A percentile compares a stretch with the other conserved stretches of the same genome.
Conservation (phyloP, 2,329 filamentous ascomycete genomes). For the Podosphaera xanthii region DNA sequence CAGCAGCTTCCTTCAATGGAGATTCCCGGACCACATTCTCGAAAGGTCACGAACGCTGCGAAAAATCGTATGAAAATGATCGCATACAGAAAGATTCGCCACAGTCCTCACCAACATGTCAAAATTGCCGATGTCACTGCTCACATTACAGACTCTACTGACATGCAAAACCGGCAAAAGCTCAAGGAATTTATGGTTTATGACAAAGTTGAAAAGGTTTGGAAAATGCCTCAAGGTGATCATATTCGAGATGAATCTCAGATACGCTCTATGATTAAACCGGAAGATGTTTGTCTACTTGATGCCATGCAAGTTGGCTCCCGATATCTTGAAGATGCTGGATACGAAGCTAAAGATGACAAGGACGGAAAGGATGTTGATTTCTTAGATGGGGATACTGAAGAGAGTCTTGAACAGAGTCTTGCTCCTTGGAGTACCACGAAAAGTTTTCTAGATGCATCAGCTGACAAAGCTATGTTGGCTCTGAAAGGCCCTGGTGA, state of each 20-base stretch:
- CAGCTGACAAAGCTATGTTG: slow-evolving; percentile 88
- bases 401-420: slow-evolving; percentile 45
- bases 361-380: slow-evolving; percentile 43
- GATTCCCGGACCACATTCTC: slow-evolving; percentile 77
- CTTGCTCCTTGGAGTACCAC: slow-evolving; percentile 92
- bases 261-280: slow-evolving; percentile 73
- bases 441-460: slow-evolving; percentile 88
- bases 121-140: slow-evolving; percentile 69
- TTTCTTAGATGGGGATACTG: slow-evolving; percentile 24
- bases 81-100: slow-evolving; percentile 67
- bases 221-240: slow-evolving; percentile 55
- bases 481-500: slow-evolving; percentile 86
- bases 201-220: slow-evolving; percentile 62
- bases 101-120: slow-evolving; percentile 44
- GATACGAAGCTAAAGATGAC: slow-evolving; percentile 51
- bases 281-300: slow-evolving; percentile 81
- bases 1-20: slow-evolving; percentile 84
- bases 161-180: slow-evolving; percentile 89
- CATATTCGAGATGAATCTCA: slow-evolving; percentile 56
- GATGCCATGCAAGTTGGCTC: slow-evolving; percentile 94
- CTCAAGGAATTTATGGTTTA: slow-evolving; percentile 92
- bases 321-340: slow-evolving; percentile 75
- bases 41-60: slow-evolving; percentile 87
- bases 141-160: slow-evolving; percentile 79
- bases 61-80: slow-evolving; percentile 97